Evolutionary conservation across 1,139 yeast genomes (phyloP).

Genomic region (Sugiyamaella paludigena): DNA sequence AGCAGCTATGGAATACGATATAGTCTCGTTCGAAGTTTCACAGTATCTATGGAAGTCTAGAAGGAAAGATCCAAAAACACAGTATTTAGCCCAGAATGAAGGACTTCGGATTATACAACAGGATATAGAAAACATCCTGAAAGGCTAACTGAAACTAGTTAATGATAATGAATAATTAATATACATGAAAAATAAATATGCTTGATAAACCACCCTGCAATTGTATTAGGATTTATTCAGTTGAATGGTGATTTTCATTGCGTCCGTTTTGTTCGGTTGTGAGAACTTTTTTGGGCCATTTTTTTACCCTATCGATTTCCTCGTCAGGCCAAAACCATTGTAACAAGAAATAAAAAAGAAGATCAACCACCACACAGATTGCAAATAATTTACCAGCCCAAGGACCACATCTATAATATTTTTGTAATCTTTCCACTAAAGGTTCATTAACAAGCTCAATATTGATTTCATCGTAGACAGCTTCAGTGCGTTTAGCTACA

Average conservation of each 20-base stretch:
- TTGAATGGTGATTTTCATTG: not conserved
- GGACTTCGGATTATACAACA: conserved; percentile 10
- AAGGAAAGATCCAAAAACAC: conserved; percentile 3
- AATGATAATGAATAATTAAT: conserved; percentile 1
- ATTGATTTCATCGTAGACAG: conserved; percentile 62
- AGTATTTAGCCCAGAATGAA: conserved; percentile 15
- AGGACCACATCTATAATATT: conserved; percentile 70
- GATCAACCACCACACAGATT: conserved; percentile 75
- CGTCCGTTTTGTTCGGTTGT: not conserved
- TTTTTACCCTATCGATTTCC: conserved; percentile 65
- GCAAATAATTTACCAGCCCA: conserved; percentile 85
- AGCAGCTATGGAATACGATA: conserved; percentile 17
- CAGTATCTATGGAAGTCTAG: conserved; percentile 17
- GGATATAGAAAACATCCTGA: conserved; percentile 1
- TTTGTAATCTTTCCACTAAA: conserved; percentile 51
- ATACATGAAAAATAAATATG: conserved; percentile 6
- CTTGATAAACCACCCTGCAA: not conserved
- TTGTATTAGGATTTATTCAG: not conserved
- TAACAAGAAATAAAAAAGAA: conserved; percentile 57
- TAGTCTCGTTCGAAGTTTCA: conserved; percentile 16
- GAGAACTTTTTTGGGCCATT: conserved; percentile 58
- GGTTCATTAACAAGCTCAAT: conserved; percentile 46
- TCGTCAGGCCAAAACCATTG: conserved; percentile 70
- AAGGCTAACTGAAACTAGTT: too few relatives aligned
- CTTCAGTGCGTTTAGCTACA: conserved; percentile 81